These are phyloP conservation scores for Meredithiella fracta DNA, from an alignment of 2,329 filamentous ascomycete species.

Conservation along the genomic window DNA sequence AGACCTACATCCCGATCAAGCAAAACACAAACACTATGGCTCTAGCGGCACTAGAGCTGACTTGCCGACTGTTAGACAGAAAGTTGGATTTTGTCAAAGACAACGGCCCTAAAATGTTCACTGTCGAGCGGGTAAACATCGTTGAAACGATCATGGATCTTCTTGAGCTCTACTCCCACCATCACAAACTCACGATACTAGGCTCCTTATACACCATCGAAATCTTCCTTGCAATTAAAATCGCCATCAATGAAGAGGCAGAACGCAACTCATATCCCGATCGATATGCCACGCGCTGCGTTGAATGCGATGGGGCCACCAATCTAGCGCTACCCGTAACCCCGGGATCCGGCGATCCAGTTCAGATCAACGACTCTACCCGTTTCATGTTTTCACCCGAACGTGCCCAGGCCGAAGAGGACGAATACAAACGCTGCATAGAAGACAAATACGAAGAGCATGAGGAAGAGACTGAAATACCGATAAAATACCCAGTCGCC, in stretches of 20 bases:
- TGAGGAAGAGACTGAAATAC: constrained; percentile 60
- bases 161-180: constrained; percentile 81
- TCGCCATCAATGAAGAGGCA: constrained; percentile 68
- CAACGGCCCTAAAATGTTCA: constrained; percentile 33
- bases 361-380: constrained; percentile 47
- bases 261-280: constrained; percentile 41
- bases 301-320: constrained; percentile 30
- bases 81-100: constrained; percentile 32
- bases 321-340: constrained; percentile 1
- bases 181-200: constrained; percentile 56
- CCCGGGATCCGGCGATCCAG: background rate
- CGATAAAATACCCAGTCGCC: constrained; percentile 21
- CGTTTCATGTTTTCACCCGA: constrained; percentile 78
- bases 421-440: constrained; percentile 50
- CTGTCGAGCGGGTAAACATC: constrained; percentile 30
- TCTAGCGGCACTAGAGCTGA: constrained; percentile 65
- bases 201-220: constrained; percentile 58
- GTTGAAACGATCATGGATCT: constrained; percentile 77
- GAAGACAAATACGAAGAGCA: constrained; percentile 61
- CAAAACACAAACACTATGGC: constrained; percentile 76
- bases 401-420: constrained; percentile 54
- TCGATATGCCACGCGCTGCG: constrained; percentile 47
- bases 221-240: constrained; percentile 71
- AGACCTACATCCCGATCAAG: constrained; percentile 84
- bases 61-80: constrained; percentile 49